Percentiles rank a stretch among this genome's conserved stretches.
phyloP scores from a whole-genome alignment of 164 flowering plant species.

The Liquidambar formosana region DNA sequence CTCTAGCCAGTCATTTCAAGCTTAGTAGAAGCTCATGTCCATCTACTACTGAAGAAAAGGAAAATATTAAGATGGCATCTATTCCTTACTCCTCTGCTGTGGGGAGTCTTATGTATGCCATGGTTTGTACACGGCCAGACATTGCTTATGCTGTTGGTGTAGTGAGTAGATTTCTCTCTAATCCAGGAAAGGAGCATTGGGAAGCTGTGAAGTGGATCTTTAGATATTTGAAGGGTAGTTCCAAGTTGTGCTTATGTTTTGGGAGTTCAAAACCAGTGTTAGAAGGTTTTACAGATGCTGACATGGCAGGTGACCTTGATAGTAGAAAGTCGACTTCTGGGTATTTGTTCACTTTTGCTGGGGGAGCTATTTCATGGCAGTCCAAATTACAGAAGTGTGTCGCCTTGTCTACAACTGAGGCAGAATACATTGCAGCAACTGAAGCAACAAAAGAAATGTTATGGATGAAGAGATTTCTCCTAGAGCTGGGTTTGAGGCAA shows the following conservation, averaged over 20 bases:
- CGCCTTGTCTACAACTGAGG: conserved; percentile 9
- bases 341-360: conserved; percentile 5
- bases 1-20: conserved; percentile 1
- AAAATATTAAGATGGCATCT: conserved; percentile 2
- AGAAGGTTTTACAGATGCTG: conserved; percentile 9
- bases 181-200: conserved; percentile 9
- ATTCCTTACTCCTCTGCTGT: conserved; percentile 9
- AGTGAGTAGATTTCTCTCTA: background rate
- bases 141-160: background rate
- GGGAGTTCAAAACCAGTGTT: background rate
- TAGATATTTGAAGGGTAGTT: background rate
- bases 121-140: conserved; percentile 10
- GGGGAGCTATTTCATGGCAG: conserved; percentile 8
- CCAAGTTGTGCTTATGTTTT: background rate
- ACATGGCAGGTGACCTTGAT: conserved; percentile 10
- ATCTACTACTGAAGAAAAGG: background rate
- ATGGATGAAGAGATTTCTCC: background rate
- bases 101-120: conserved; percentile 14
- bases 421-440: conserved; percentile 1
- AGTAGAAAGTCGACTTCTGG: conserved; percentile 4
- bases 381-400: conserved; percentile 5
- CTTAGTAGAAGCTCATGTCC: background rate
- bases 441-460: background rate
- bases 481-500: conserved; percentile 1
- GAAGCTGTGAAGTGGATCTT: background rate